These are phyloP conservation scores for Cutaneotrichosporon cutaneum DNA, from an alignment of 1,284 basidiomycete genomes.

Conservation along the genomic window DNA sequence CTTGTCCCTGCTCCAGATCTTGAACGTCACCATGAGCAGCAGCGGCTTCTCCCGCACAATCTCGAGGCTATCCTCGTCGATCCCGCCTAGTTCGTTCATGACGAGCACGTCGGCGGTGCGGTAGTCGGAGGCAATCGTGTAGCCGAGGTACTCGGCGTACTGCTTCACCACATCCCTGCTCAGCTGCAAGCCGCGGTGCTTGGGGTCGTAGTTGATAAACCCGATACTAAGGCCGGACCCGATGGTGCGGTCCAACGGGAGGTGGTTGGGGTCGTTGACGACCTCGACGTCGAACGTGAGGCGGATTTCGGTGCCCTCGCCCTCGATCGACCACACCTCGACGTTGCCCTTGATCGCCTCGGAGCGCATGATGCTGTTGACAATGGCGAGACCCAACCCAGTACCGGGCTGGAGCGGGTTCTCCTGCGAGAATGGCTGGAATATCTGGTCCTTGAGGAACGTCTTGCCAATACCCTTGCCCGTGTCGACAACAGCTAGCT, in stretches of 20 bases:
- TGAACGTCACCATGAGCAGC: constrained; percentile 54
- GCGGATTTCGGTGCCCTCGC: constrained; percentile 88
- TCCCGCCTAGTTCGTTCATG: constrained; percentile 68
- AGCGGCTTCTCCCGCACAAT: constrained; percentile 4
- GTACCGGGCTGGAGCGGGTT: constrained; percentile 75
- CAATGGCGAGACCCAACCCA: constrained; percentile 93
- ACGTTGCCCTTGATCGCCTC: constrained; percentile 80
- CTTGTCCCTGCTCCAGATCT: constrained; percentile 26
- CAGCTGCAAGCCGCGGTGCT: constrained; percentile 68
- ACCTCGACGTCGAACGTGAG: constrained; percentile 77
- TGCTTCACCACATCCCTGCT: constrained; percentile 63
- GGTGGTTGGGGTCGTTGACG: constrained; percentile 14
- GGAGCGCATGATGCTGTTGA: constrained; percentile 79
- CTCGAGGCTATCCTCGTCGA: constrained; percentile 58
- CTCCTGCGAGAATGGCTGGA: constrained; percentile 91
- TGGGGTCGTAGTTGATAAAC: constrained; percentile 69
- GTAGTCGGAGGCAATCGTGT: constrained; percentile 57
- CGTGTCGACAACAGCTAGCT: constrained; percentile 83
- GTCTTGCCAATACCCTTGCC: constrained; percentile 89
- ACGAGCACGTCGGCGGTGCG: constrained; percentile 72
- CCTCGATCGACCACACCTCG: constrained; percentile 63
- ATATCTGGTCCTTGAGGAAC: constrained; percentile 89
- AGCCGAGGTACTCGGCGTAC: constrained; percentile 79
- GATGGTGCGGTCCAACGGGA: constrained; percentile 15
- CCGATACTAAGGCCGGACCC: constrained; percentile 61